phyloP scores from a whole-genome alignment of 306 rosid species.

The Styphnolobium japonicum region DNA sequence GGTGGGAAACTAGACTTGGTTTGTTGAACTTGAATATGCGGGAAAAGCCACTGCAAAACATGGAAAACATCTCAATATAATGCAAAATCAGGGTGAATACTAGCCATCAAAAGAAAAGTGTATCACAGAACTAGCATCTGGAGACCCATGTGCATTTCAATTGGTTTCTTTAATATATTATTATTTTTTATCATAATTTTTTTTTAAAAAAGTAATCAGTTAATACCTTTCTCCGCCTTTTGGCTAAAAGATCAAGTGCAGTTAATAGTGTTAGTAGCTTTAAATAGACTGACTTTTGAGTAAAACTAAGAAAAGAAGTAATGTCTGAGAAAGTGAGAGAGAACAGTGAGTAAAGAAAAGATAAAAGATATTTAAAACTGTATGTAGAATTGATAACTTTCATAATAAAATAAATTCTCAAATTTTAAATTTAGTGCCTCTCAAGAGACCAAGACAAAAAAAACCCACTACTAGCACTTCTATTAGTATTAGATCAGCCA shows the following conservation, averaged over 20 bases:
- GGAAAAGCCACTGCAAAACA: constrained; percentile 70
- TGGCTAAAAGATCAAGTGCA: too few relatives aligned
- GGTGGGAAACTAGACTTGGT: constrained; percentile 52
- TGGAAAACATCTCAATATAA: constrained; percentile 7
- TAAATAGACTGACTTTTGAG: neutral
- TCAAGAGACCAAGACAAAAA: neutral
- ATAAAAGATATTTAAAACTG: neutral
- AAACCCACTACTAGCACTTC: neutral
- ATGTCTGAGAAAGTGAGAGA: neutral
- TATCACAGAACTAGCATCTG: neutral
- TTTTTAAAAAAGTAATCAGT: too few relatives aligned
- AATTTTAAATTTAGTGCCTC: neutral
- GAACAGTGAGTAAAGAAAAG: neutral
- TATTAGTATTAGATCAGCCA: neutral
- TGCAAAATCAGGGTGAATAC: neutral
- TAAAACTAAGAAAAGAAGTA: neutral
- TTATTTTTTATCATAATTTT: neutral
- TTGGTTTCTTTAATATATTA: neutral
- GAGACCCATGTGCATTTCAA: neutral
- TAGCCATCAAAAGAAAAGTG: neutral
- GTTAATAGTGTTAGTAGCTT: too few relatives aligned
- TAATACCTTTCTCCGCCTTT: too few relatives aligned
- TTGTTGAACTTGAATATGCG: constrained; percentile 86
- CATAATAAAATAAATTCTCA: neutral
- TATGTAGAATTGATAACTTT: neutral